These are phyloP conservation scores for Dendryphion nanum DNA, from an alignment of 2,329 filamentous ascomycete species.

Conservation along the genomic window DNA sequence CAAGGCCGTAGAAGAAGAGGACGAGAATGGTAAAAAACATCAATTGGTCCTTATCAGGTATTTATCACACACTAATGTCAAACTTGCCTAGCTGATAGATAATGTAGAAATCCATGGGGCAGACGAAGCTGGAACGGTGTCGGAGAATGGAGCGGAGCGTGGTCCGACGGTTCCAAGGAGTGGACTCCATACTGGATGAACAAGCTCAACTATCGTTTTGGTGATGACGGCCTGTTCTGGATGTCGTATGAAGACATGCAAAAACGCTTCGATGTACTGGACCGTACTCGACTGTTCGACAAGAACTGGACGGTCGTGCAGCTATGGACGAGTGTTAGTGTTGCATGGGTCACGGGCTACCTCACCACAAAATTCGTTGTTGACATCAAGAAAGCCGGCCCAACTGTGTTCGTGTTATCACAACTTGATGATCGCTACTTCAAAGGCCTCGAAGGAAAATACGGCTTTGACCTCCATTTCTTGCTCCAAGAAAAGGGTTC, in stretches of 20 bases:
- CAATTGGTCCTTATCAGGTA: slow-evolving; percentile 62
- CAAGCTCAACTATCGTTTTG: slow-evolving; percentile 69
- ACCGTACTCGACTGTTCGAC: slow-evolving; percentile 60
- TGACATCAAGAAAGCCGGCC: slow-evolving; percentile 51
- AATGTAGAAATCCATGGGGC: slow-evolving; percentile 72
- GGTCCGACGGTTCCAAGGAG: slow-evolving; percentile 78
- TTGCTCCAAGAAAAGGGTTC: slow-evolving; percentile 53
- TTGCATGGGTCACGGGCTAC: slow-evolving; percentile 61
- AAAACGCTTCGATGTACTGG: slow-evolving; percentile 56
- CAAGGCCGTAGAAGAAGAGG: slow-evolving; percentile 56
- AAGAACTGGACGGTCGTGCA: slow-evolving; percentile 59
- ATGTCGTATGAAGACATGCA: slow-evolving; percentile 60
- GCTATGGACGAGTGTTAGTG: slow-evolving; percentile 58
- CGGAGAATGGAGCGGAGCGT: slow-evolving; percentile 73
- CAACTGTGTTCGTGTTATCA: slow-evolving; percentile 58
- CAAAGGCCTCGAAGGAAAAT: slow-evolving; percentile 55
- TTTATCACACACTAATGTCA: slow-evolving; percentile 16
- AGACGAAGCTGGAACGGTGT: slow-evolving; percentile 45
- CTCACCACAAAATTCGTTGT: slow-evolving; percentile 60
- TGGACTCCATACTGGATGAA: slow-evolving; percentile 79
- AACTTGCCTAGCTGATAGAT: not conserved
- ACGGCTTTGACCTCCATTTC: slow-evolving; percentile 57
- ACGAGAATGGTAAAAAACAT: slow-evolving; percentile 26
- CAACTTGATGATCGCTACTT: slow-evolving; percentile 62
- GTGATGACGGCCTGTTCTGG: slow-evolving; percentile 69